A percentile compares a stretch with the other conserved stretches of the same genome.
Conservation (phyloP, 2,329 filamentous ascomycete species). For the Lachnellula occidentalis region DNA sequence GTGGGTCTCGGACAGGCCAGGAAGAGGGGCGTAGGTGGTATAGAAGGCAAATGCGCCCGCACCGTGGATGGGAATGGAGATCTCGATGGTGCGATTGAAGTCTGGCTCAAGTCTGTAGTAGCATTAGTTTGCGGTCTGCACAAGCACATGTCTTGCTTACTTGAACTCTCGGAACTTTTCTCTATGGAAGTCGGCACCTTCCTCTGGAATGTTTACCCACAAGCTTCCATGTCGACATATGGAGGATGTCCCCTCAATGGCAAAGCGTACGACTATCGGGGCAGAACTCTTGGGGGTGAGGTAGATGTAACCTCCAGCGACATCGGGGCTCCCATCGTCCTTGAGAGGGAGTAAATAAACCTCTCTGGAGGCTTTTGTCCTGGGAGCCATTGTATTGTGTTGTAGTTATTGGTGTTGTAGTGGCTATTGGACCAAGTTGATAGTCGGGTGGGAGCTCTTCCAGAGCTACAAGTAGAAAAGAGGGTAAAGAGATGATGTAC, state of each 20-base stretch:
- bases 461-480: not conserved
- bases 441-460: not conserved
- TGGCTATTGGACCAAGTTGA: no score
- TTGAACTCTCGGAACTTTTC: conserved; percentile 81
- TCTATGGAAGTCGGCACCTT: conserved; percentile 70
- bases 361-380: conserved; percentile 60
- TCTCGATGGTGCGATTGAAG: conserved; percentile 87
- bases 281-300: conserved; percentile 67
- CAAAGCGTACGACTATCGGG: conserved; percentile 79
- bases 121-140: conserved; percentile 10
- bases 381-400: conserved; percentile 44
- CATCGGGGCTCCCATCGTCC: conserved; percentile 86
- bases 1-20: conserved; percentile 54
- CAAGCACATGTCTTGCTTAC: conserved; percentile 47
- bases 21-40: conserved; percentile 83
- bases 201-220: conserved; percentile 90
- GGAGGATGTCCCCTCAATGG: conserved; percentile 90
- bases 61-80: conserved; percentile 77
- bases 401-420: not conserved
- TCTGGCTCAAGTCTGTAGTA: conserved; percentile 69
- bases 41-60: conserved; percentile 93
- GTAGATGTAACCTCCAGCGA: conserved; percentile 87
- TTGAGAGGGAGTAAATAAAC: conserved; percentile 87
- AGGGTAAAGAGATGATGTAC: not conserved
- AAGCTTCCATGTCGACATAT: conserved; percentile 92